Evolutionary conservation across 768 basidiomycete genomes (phyloP).

Genomic region (Naganishia antarctica): DNA sequence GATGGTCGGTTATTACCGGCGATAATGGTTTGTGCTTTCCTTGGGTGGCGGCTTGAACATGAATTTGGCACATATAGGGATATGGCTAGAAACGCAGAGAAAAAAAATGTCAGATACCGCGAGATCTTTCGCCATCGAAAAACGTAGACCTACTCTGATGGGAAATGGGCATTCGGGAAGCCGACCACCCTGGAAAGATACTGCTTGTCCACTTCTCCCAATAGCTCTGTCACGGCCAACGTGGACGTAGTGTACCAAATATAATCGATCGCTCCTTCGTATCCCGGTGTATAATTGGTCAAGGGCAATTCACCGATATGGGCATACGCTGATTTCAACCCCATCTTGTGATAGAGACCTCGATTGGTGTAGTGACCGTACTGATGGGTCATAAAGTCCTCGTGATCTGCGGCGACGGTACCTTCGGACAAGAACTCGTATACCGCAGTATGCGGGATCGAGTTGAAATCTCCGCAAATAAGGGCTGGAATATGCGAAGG

Average conservation of each 20-base stretch:
- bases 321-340: conserved; percentile 79
- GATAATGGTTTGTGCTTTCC: conserved; percentile 2
- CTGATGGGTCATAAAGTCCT: conserved; percentile 83
- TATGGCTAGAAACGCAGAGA: conserved; percentile 55
- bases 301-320: conserved; percentile 60
- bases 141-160: conserved; percentile 73
- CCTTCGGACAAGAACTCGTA: conserved; percentile 85
- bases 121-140: no score
- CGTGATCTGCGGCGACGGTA: conserved; percentile 61
- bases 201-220: conserved; percentile 75
- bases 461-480: conserved; percentile 95
- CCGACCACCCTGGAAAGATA: conserved; percentile 90
- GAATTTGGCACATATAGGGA: conserved; percentile 69
- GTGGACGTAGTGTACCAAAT: conserved; percentile 80
- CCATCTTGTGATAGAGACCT: conserved; percentile 72
- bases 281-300: conserved; percentile 87
- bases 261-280: conserved; percentile 83
- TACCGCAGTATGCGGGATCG: conserved; percentile 75
- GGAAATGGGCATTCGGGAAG: conserved; percentile 94
- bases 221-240: conserved; percentile 70
- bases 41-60: conserved; percentile 59
- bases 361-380: conserved; percentile 84
- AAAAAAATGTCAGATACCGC: no score
- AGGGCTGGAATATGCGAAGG: conserved; percentile 84
- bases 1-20: neutral